phyloP scores from a whole-genome alignment of 2,329 filamentous ascomycete genomes.

The Onygenales sp. region DNA sequence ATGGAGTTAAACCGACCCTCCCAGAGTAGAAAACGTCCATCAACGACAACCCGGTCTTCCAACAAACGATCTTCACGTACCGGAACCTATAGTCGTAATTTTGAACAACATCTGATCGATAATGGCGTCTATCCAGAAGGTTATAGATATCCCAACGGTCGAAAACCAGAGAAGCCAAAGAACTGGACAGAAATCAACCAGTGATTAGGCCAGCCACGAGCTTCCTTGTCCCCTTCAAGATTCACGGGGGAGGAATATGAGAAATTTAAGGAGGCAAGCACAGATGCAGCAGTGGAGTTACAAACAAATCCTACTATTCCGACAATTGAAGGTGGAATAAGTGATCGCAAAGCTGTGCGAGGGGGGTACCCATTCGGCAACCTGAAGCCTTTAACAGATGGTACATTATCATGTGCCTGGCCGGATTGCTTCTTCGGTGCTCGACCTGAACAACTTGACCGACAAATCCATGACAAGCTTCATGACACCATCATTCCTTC shows the following conservation, averaged over 20 bases:
- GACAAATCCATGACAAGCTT: not conserved
- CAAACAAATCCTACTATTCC: slow-evolving; percentile 25
- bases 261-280: slow-evolving; percentile 20
- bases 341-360: slow-evolving; percentile 13
- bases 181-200: slow-evolving; percentile 22
- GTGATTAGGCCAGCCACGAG: slow-evolving; percentile 17
- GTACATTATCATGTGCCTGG: slow-evolving; percentile 7
- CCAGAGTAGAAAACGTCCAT: no score
- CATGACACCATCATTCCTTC: not conserved
- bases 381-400: slow-evolving; percentile 26
- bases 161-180: slow-evolving; percentile 16
- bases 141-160: slow-evolving; percentile 16
- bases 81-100: slow-evolving; percentile 22
- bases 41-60: no score
- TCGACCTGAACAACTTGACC: not conserved
- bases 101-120: slow-evolving; percentile 30
- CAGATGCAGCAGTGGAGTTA: slow-evolving; percentile 24
- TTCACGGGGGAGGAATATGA: slow-evolving; percentile 22
- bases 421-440: slow-evolving; percentile 1
- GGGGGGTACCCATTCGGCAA: slow-evolving; percentile 24
- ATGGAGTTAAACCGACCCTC: no score
- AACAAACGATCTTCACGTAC: no score
- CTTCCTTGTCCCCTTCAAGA: slow-evolving; percentile 28
- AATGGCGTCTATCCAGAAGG: slow-evolving; percentile 20
- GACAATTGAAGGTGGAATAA: slow-evolving; percentile 10